phyloP scores from a whole-genome alignment of 345 rosid species.

The Euphorbia peplus region DNA sequence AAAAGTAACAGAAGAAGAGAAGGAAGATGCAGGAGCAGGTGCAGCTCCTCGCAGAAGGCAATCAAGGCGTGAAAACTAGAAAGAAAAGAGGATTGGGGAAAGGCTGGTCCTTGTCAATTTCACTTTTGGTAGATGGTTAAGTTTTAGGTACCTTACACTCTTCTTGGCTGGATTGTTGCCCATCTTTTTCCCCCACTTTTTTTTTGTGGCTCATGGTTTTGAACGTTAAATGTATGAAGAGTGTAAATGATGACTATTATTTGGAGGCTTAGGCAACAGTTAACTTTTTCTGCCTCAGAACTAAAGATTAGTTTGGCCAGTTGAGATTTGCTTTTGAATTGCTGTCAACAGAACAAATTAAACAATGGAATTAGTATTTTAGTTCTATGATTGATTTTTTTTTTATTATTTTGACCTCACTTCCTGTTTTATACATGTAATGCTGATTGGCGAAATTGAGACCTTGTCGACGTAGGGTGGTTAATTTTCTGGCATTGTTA shows the following conservation, averaged over 20 bases:
- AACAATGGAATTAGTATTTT: not conserved
- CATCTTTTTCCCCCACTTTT: not conserved
- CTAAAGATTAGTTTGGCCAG: not conserved
- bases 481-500: too few relatives aligned
- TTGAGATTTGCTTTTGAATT: not conserved
- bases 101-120: conserved; percentile 4
- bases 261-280: conserved; percentile 2
- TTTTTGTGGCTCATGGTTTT: conserved; percentile 9
- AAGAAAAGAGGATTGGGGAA: too few relatives aligned
- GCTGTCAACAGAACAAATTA: not conserved
- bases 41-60: conserved; percentile 51
- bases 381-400: not conserved
- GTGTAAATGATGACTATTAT: conserved; percentile 37
- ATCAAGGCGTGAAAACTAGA: conserved; percentile 56
- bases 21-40: conserved; percentile 33
- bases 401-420: not conserved
- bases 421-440: too few relatives aligned
- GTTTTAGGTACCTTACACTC: conserved; percentile 16
- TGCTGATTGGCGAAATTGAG: not conserved
- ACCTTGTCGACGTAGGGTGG: too few relatives aligned
- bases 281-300: not conserved
- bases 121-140: conserved; percentile 29
- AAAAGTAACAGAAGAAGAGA: conserved; percentile 42
- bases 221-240: conserved; percentile 23
- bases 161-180: conserved; percentile 25